phyloP scores from a whole-genome alignment of 2,329 filamentous ascomycete species.

The Paraconiothyrium brasiliense region DNA sequence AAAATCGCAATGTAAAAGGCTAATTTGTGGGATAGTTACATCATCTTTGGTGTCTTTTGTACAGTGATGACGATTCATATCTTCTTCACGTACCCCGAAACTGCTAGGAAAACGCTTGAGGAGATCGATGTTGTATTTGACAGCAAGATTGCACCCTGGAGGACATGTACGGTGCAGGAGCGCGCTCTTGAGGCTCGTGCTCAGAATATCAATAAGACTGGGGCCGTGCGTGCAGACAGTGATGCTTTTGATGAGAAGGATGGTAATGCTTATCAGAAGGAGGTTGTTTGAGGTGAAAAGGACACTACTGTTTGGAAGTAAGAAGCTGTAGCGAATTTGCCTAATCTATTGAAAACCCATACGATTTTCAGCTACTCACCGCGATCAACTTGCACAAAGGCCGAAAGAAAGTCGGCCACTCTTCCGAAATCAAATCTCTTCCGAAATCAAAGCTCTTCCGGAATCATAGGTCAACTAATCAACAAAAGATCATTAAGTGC shows the following conservation, averaged over 20 bases:
- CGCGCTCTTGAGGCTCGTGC: constrained; percentile 8
- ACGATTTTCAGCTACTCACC: too few relatives aligned
- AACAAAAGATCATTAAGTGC: too few relatives aligned
- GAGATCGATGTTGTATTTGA: constrained; percentile 9
- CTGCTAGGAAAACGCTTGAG: constrained; percentile 4
- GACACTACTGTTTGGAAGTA: neutral
- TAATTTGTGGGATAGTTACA: constrained; percentile 59
- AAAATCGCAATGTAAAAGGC: neutral
- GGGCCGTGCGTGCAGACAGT: neutral
- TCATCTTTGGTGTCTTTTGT: constrained; percentile 56
- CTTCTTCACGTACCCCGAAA: constrained; percentile 12
- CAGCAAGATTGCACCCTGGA: constrained; percentile 9
- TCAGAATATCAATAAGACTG: constrained; percentile 2
- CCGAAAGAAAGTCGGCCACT: too few relatives aligned
- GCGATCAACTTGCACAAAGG: too few relatives aligned
- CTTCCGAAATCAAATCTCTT: too few relatives aligned
- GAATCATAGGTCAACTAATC: too few relatives aligned
- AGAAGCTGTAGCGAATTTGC: neutral
- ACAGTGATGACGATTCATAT: constrained; percentile 3
- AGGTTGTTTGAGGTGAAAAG: neutral
- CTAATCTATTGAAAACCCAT: neutral
- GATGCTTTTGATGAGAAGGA: neutral
- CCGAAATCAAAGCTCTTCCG: too few relatives aligned
- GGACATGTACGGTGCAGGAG: neutral
- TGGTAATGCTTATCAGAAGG: neutral